These are phyloP conservation scores for Aspergillus oerlinghausenensis DNA, from an alignment of 2,329 filamentous ascomycete genomes.

Conservation along the genomic window DNA sequence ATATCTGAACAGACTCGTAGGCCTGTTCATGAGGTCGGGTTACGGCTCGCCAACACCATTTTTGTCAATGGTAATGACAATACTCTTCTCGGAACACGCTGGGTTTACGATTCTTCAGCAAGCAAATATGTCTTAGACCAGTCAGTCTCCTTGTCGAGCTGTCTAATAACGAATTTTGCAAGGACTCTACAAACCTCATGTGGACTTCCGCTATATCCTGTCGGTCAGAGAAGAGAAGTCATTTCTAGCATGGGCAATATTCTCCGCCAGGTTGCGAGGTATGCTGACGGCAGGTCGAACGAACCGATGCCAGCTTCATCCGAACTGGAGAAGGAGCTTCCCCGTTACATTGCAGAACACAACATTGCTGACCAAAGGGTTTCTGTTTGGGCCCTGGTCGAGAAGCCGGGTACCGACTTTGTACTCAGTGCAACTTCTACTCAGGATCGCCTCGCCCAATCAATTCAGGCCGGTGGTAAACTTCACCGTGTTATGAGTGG, in stretches of 20 bases:
- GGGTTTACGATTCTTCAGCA: conserved; percentile 22
- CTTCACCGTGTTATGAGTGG: conserved; percentile 42
- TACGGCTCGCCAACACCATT: conserved; percentile 40
- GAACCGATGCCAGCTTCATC: conserved; percentile 37
- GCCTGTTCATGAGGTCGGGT: conserved; percentile 29
- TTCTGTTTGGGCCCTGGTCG: conserved; percentile 40
- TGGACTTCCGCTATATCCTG: conserved; percentile 31
- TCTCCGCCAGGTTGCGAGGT: conserved; percentile 36
- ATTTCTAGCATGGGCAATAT: conserved; percentile 42
- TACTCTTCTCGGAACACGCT: conserved; percentile 35
- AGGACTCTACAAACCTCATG: conserved; percentile 17
- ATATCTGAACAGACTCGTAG: background rate
- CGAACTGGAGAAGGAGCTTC: conserved; percentile 39
- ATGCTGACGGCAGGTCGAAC: conserved; percentile 20
- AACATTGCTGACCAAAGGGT: conserved; percentile 34
- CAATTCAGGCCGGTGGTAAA: conserved; percentile 31
- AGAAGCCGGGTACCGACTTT: conserved; percentile 19
- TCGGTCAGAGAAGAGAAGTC: conserved; percentile 35
- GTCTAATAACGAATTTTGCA: conserved; percentile 21
- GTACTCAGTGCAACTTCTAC: conserved; percentile 7
- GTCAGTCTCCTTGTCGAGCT: conserved; percentile 28
- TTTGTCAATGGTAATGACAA: conserved; percentile 40
- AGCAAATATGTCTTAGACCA: conserved; percentile 22
- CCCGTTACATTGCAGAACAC: conserved; percentile 36
- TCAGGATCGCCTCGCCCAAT: conserved; percentile 20